Conservation (phyloP, 768 basidiomycete species). For the Pisolithus albus region DNA sequence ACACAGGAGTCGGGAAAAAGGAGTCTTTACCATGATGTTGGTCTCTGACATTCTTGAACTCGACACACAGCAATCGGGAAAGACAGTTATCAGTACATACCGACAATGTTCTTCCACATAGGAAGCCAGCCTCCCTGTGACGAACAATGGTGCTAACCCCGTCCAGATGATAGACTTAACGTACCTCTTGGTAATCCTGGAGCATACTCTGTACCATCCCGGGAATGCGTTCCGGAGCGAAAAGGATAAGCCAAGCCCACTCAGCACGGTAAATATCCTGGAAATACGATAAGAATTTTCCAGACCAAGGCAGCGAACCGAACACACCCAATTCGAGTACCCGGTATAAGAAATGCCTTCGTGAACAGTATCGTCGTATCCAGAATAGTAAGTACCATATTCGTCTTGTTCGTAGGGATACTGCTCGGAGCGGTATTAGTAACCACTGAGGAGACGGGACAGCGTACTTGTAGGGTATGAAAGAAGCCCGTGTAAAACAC, state of each 20-base stretch:
- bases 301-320: background rate
- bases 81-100: conserved; percentile 25
- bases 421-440: conserved; percentile 28
- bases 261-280: conserved; percentile 75
- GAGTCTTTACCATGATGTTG: conserved; percentile 62
- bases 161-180: background rate
- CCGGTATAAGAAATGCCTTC: conserved; percentile 68
- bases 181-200: conserved; percentile 64
- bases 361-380: conserved; percentile 62
- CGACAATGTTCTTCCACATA: conserved; percentile 86
- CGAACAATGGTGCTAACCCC: too few relatives aligned
- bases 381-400: conserved; percentile 64
- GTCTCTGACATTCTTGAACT: conserved; percentile 40
- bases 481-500: conserved; percentile 58
- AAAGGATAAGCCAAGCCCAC: conserved; percentile 73
- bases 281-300: background rate
- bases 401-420: conserved; percentile 76
- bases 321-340: conserved; percentile 69
- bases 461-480: conserved; percentile 50
- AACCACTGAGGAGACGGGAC: background rate
- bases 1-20: background rate
- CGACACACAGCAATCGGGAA: background rate
- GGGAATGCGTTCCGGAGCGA: conserved; percentile 70
- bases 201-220: conserved; percentile 78
- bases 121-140: conserved; percentile 71